Base-by-base conservation (phyloP, 495 filamentous ascomycete species). In the Podospora bellae-mahoneyi region DNA sequence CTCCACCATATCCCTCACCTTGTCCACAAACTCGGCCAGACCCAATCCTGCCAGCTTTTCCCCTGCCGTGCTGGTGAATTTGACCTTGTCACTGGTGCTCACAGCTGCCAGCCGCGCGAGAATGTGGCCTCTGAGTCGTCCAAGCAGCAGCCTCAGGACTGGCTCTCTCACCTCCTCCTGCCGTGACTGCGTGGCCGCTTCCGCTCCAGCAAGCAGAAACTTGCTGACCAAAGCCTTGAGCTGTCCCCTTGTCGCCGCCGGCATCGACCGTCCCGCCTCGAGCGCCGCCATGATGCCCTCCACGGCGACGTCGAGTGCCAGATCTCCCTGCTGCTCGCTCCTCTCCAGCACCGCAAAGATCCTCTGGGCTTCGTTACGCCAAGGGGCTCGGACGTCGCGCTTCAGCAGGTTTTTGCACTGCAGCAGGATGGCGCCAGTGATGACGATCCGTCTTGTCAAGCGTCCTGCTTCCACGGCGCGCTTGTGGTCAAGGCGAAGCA, bases 331-430 rank as follows among this genome's bases (percentile, higher is more conserved):
- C 23, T 74, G 70, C 18, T 80, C 78, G 58, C 75, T 73, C 60
- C 72, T 77, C 69, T 84, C 80, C 4, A 85, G 78, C 0, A 87
- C 80, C 13, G 78, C 73, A 16, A 90, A 81, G 68, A 97, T 89
- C 5, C 94, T 88, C 44, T 88, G 85, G 0, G 94, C 92, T 73
- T 98, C 93, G 10, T 84, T 82, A 78, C 91, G 94, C 96, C 96
- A 99, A 60, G 92, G 90, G 2, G 86, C 88, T 34, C 95, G 89
- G 20, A 93, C 91, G 77, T 98, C 94, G 23, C 95, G 90, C 78
- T 96, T 96, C 59, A 99, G 88, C 13, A 97, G 83, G 74, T 97
- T 98, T 83, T 99, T 99, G 71, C 91, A 92, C 1, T 96, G 96
- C 39, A 98, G 78, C 6, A 96, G 83, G 65, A 98, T 93, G 19